Conservation (phyloP, 2,329 filamentous ascomycete species). For the Cladosporium velox region DNA sequence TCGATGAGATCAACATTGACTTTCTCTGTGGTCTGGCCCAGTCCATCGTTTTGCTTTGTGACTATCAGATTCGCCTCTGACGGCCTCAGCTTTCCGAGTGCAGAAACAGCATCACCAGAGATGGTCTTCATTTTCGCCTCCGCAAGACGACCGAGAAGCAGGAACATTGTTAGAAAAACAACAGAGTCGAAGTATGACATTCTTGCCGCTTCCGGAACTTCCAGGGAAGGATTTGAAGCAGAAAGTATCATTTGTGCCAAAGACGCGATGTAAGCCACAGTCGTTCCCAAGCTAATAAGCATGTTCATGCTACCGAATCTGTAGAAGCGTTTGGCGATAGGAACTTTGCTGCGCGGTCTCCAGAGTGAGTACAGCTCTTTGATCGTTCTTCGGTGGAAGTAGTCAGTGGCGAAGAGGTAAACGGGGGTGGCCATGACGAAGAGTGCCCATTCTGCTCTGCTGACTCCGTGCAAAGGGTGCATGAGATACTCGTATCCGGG, state of each 20-base stretch:
- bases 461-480: constrained; percentile 68
- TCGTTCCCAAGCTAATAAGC: constrained; percentile 84
- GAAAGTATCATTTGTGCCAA: constrained; percentile 69
- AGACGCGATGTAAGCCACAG: constrained; percentile 83
- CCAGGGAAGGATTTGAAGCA: constrained; percentile 1
- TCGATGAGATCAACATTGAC: constrained; percentile 67
- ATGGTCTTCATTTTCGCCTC: constrained; percentile 92
- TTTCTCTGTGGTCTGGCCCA: constrained; percentile 34
- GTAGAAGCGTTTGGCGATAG: constrained; percentile 74
- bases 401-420: constrained; percentile 82
- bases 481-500: constrained; percentile 49
- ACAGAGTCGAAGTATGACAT: constrained; percentile 82
- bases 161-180: constrained; percentile 85
- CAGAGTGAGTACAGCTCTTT: constrained; percentile 79
- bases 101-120: constrained; percentile 81
- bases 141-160: constrained; percentile 71
- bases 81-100: constrained; percentile 75
- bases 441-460: constrained; percentile 17
- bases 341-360: constrained; percentile 72
- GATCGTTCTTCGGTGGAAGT: constrained; percentile 77
- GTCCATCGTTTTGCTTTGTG: constrained; percentile 34
- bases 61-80: constrained; percentile 70
- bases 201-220: constrained; percentile 22
- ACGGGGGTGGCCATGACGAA: constrained; percentile 62
- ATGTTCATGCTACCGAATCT: constrained; percentile 98